phyloP scores from a whole-genome alignment of 2,329 filamentous ascomycete species.

The Ciborinia camelliae region DNA sequence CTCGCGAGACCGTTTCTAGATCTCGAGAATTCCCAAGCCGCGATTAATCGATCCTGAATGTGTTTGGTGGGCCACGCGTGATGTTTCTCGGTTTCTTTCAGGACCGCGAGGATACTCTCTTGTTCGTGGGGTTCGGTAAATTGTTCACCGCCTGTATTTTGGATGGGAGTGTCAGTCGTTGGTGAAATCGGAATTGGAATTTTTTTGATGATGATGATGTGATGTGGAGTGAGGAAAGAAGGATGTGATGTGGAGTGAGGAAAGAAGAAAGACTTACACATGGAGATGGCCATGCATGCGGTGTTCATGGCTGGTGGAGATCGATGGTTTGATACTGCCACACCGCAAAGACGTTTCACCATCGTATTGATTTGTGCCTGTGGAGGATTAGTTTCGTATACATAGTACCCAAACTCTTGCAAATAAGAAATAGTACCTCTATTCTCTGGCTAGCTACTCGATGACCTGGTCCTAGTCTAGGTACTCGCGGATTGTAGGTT shows the following conservation, averaged over 20 bases:
- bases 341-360: constrained; percentile 27
- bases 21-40: constrained; percentile 39
- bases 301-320: constrained; percentile 35
- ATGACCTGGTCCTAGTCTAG: constrained; percentile 26
- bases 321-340: constrained; percentile 26
- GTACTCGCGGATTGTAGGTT: constrained; percentile 41
- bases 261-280: constrained; percentile 27
- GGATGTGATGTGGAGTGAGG: too few relatives aligned
- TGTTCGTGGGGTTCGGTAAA: constrained; percentile 36
- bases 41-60: constrained; percentile 35
- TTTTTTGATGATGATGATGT: too few relatives aligned
- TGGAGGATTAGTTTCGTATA: not conserved
- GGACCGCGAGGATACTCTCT: constrained; percentile 33
- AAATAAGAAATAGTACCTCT: constrained; percentile 21
- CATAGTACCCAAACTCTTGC: not conserved
- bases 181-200: too few relatives aligned
- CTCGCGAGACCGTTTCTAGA: not conserved
- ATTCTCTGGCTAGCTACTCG: constrained; percentile 20
- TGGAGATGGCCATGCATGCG: constrained; percentile 37
- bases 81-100: constrained; percentile 29
- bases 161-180: too few relatives aligned
- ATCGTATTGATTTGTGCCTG: constrained; percentile 24
- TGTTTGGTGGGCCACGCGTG: constrained; percentile 41
- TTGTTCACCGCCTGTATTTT: constrained; percentile 32
- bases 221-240: too few relatives aligned